phyloP scores from a whole-genome alignment of 2,329 filamentous ascomycete genomes.

The Boeremia lycopersici region DNA sequence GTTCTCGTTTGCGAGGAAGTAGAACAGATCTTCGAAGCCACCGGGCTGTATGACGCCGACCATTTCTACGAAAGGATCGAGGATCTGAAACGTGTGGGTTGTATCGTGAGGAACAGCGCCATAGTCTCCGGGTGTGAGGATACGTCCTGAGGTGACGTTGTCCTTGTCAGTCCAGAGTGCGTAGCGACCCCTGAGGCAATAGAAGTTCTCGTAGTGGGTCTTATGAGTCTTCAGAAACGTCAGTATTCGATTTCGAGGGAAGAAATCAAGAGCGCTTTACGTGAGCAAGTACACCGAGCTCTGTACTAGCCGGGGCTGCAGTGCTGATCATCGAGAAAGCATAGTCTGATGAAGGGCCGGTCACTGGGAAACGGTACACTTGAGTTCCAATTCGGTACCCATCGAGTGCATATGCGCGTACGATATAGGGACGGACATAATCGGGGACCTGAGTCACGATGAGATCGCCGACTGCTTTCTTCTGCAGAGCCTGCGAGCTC shows the following conservation, averaged over 20 bases:
- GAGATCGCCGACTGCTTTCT: conserved; percentile 2
- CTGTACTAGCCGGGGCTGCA: conserved; percentile 46
- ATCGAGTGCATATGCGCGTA: conserved; percentile 43
- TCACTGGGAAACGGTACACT: conserved; percentile 53
- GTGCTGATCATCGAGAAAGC: conserved; percentile 55
- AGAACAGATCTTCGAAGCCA: conserved; percentile 58
- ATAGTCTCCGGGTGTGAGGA: conserved; percentile 55
- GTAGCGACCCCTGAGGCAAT: conserved; percentile 52
- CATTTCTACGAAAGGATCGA: conserved; percentile 57
- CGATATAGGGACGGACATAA: conserved; percentile 45
- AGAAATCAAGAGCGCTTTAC: background rate
- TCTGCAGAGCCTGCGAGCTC: background rate
- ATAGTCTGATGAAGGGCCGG: conserved; percentile 52
- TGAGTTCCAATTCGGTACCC: conserved; percentile 47
- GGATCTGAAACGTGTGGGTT: conserved; percentile 56
- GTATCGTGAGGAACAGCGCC: conserved; percentile 54
- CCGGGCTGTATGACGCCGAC: conserved; percentile 55
- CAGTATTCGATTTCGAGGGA: background rate
- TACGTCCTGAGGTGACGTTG: conserved; percentile 39
- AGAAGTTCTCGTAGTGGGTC: conserved; percentile 56
- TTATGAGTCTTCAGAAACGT: conserved; percentile 38
- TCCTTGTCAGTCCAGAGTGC: conserved; percentile 54
- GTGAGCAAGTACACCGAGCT: conserved; percentile 53
- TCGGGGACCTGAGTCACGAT: conserved; percentile 37
- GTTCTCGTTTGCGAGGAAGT: conserved; percentile 46